Conservation (phyloP, 148 eudicot genomes). For the Oxyria digyna region DNA sequence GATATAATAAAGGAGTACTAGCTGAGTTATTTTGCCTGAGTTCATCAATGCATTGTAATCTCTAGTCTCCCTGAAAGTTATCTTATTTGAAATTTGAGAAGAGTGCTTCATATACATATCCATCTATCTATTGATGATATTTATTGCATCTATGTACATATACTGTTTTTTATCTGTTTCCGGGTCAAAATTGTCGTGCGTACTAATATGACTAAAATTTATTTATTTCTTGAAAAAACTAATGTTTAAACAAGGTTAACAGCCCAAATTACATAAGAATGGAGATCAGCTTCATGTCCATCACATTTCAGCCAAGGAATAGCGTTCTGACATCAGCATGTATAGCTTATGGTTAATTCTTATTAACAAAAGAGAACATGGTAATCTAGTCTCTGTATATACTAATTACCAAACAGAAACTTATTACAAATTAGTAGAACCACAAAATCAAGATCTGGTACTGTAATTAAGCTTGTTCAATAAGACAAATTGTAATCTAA, state of each 20-base stretch:
- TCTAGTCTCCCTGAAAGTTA: not conserved
- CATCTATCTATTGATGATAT: not conserved
- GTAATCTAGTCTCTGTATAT: too few relatives aligned
- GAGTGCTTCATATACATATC: not conserved
- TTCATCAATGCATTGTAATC: not conserved
- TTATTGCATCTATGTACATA: not conserved
- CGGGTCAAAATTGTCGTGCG: not conserved
- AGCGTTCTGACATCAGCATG: too few relatives aligned
- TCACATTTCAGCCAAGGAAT: too few relatives aligned
- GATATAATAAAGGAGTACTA: too few relatives aligned
- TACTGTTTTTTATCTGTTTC: not conserved
- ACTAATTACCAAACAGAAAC: not conserved
- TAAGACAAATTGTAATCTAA: not conserved
- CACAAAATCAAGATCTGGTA: not conserved
- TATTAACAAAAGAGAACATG: too few relatives aligned
- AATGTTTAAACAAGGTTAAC: too few relatives aligned
- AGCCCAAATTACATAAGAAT: too few relatives aligned
- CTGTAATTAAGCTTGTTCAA: not conserved
- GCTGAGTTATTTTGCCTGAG: too few relatives aligned
- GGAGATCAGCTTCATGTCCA: too few relatives aligned
- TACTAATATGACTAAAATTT: too few relatives aligned
- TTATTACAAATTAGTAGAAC: not conserved
- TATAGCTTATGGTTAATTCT: too few relatives aligned
- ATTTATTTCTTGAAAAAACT: too few relatives aligned
- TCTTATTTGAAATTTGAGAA: not conserved